Base-by-base conservation (phyloP, 2,329 filamentous ascomycete genomes). In the Alternaria hordeiaustralica region DNA sequence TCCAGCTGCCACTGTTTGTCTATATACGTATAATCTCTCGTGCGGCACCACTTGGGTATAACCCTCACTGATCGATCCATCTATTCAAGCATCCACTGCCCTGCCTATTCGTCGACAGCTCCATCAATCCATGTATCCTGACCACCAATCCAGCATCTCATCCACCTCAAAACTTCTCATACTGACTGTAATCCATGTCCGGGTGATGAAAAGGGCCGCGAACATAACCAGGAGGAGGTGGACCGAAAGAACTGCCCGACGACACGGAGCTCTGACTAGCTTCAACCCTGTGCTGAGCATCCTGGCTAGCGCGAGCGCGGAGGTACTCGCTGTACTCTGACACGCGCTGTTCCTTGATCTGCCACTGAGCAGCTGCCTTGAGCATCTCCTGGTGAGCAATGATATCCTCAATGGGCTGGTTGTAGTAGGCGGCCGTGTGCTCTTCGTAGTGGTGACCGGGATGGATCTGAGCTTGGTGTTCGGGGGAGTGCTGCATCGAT, bases 241-340 rank as follows among this genome's bases (percentile, higher is more conserved):
- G 33, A 9, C 41, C 46, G 8, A 28, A 9, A 6, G 21, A 25
- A 25, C 49, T 61, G 25, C 58, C 30, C 30, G 30, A 33, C 12
- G 43, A 23, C 12, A 56, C 44, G 2, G 41, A 45, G 30, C 18
- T 26, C 25, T 26, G 28, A 5, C 36, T 47, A n/a, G 54, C 51
- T 11, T 60, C 44, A 12, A 71, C 60, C 10, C 62, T 33, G 23
- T 63, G 49, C 23, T 46, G 61, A 4, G 64, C 63, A 13, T 51
- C 55, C 15, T 51, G 47, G 33, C 71, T 71, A 3, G 71, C 71
- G 23, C 60, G 61, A 36, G 57, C 55, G 10, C 71, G 66, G 8
- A 73, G 66, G 21, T 72, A 72, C 21, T 49, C 58, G 33, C 59
- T 68, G 53, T 73, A 73, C 43, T 71, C 66, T 9, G 60, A 65